Conservation (phyloP, 768 basidiomycete species). For the Gymnopilus dilepis region DNA sequence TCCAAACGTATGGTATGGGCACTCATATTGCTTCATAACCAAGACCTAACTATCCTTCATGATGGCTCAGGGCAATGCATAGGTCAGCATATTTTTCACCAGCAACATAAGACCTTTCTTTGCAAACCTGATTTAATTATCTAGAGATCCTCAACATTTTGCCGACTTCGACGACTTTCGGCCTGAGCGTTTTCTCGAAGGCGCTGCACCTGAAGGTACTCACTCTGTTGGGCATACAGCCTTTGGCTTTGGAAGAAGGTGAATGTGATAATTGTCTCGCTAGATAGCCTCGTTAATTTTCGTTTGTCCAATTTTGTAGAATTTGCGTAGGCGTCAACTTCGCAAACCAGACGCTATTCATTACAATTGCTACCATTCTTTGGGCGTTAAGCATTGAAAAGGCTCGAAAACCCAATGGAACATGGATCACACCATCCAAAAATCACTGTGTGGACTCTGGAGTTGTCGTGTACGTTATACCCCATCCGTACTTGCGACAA, state of each 20-base stretch:
- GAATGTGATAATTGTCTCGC: neutral
- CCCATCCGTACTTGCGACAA: too few species aligned
- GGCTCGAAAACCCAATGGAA: neutral
- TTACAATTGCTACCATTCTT: slow-evolving; percentile 35
- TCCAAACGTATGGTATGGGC: slow-evolving; percentile 1
- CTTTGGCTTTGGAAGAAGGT: slow-evolving; percentile 31
- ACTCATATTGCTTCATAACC: neutral
- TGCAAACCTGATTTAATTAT: too few species aligned
- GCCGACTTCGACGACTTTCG: slow-evolving; percentile 10
- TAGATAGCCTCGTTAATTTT: too few species aligned
- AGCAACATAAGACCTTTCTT: too few species aligned
- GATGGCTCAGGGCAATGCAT: slow-evolving; percentile 9
- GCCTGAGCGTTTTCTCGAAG: slow-evolving; percentile 13
- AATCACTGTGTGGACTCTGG: too few species aligned
- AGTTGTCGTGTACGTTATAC: too few species aligned
- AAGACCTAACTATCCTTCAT: too few species aligned
- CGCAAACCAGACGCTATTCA: slow-evolving; percentile 39
- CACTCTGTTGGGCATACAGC: slow-evolving; percentile 27
- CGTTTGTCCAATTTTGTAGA: neutral
- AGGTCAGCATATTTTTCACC: too few species aligned
- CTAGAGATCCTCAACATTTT: slow-evolving; percentile 12
- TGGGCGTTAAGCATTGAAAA: slow-evolving; percentile 16
- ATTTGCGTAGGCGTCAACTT: slow-evolving; percentile 40
- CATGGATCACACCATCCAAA: too few species aligned
- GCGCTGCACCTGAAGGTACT: neutral